These are phyloP conservation scores for Zymoseptoria ardabiliae DNA, from an alignment of 2,329 filamentous ascomycete species.

Conservation along the genomic window DNA sequence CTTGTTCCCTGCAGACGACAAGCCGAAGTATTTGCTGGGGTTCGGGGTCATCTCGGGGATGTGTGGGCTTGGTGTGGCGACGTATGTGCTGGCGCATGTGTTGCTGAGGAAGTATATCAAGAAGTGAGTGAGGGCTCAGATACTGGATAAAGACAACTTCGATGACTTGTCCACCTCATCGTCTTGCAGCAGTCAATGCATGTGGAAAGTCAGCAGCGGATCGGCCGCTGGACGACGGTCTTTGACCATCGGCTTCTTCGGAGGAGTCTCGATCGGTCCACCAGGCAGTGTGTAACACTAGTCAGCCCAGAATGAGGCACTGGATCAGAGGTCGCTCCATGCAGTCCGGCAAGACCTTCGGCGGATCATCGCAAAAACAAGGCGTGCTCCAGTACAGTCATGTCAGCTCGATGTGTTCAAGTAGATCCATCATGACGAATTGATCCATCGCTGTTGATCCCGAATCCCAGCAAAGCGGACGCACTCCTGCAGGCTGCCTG, in stretches of 20 bases:
- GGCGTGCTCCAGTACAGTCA: not conserved
- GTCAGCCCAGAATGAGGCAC: not conserved
- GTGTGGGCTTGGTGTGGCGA: constrained; percentile 18
- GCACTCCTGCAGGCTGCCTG: not conserved
- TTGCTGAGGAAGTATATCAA: constrained; percentile 11
- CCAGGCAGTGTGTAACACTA: not conserved
- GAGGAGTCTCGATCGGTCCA: too few relatives aligned
- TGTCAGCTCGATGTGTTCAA: not conserved
- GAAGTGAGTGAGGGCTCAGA: not conserved
- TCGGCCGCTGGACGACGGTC: too few relatives aligned
- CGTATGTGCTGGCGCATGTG: constrained; percentile 17
- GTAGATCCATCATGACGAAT: not conserved
- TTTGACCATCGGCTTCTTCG: too few relatives aligned
- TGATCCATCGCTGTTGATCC: not conserved
- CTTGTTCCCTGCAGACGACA: constrained; percentile 26
- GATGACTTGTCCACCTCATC: not conserved
- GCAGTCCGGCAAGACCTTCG: too few relatives aligned
- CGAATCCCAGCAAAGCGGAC: not conserved
- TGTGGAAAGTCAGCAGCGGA: too few relatives aligned
- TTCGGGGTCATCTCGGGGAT: constrained; percentile 43
- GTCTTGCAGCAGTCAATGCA: not conserved
- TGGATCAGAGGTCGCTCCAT: not conserved
- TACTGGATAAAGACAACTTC: not conserved
- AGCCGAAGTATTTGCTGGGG: constrained; percentile 28
- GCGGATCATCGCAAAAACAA: not conserved